Base-by-base conservation (phyloP, 345 rosid genomes). In the Theobroma cacao region DNA sequence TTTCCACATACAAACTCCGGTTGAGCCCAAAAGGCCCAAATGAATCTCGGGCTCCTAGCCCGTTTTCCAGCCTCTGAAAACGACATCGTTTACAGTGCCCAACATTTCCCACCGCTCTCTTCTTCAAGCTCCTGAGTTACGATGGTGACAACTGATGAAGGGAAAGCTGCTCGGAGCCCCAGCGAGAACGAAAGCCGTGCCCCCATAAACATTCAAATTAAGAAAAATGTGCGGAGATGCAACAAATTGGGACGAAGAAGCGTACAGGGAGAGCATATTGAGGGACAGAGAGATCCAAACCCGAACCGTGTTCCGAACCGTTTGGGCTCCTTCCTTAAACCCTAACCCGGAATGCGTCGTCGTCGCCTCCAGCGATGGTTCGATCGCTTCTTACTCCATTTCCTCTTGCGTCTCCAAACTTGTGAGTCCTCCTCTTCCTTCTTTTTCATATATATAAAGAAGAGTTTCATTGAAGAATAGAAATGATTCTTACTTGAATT, bases 281-380 rank as follows among this genome's bases (percentile, higher is more conserved):
- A 91, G 87, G 81, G 97, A 90, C 58, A 88, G 94, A 81, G 97
- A 91, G 79, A 63, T 88, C 68, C 87, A 82, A 69, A 84, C 89
- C 55, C 91, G 90, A 22, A 93, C 70, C 30, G 48, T 65, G 36
- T 64, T 64, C 69, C 69, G 69, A 78, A 88, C 98, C 61, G 87
- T 84, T 13, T 96, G 98, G 97, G 86, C 91, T 61, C 97, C 98
- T 65, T 86, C 97, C 36, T 67, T 33, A 31, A 84, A 76, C 80
- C 87, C 90, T 59, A 84, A 74, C 73, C 94, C 95, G 0, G 91
- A 91, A 70, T 68, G 81, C 70, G 71, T 96, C 79, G 88, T 94
- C 59, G 89, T 83, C 66, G 95, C 95, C 62, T 82, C 92, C 76
- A 96, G 99, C 59, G 95, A 96, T 70, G 99, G 99, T 73, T 88